Evolutionary conservation across 1,284 basidiomycete species (phyloP).

Genomic region (Pseudozyma pruni): DNA sequence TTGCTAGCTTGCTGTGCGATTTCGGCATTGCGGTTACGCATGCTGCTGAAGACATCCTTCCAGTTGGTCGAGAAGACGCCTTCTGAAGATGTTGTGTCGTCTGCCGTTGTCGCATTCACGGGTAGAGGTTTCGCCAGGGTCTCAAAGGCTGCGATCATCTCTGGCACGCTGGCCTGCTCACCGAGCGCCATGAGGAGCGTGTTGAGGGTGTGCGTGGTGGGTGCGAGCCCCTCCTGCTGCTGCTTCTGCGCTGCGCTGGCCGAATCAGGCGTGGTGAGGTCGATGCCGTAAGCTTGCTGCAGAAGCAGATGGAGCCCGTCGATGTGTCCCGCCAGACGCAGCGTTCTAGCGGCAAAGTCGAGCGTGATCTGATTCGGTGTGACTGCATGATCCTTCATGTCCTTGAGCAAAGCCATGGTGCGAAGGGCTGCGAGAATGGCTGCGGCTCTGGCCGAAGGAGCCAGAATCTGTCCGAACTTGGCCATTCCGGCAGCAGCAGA

Average conservation of each 20-base stretch:
- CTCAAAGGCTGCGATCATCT: constrained; percentile 65
- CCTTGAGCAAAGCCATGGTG: constrained; percentile 49
- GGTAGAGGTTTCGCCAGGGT: constrained; percentile 55
- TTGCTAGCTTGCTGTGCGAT: constrained; percentile 5
- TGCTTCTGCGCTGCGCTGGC: constrained; percentile 5
- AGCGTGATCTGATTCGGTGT: constrained; percentile 50
- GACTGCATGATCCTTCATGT: constrained; percentile 53
- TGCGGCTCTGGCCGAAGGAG: constrained; percentile 37
- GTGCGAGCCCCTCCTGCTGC: constrained; percentile 17
- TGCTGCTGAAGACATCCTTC: constrained; percentile 39
- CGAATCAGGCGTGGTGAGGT: constrained; percentile 53
- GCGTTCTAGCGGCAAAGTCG: constrained; percentile 54
- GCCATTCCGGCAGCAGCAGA: constrained; percentile 32
- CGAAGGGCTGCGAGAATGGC: constrained; percentile 49
- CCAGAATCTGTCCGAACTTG: constrained; percentile 38
- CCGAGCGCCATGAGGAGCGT: constrained; percentile 65
- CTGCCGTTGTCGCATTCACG: not conserved
- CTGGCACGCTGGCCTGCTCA: constrained; percentile 59
- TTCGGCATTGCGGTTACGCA: constrained; percentile 25
- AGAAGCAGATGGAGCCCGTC: constrained; percentile 53
- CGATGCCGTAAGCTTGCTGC: constrained; percentile 58
- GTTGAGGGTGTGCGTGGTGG: constrained; percentile 61
- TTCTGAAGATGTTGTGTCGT: constrained; percentile 9
- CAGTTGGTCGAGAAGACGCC: constrained; percentile 45
- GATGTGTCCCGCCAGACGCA: constrained; percentile 59